phyloP scores from a whole-genome alignment of 2,329 filamentous ascomycete genomes.

The Ilyonectria destructans region DNA sequence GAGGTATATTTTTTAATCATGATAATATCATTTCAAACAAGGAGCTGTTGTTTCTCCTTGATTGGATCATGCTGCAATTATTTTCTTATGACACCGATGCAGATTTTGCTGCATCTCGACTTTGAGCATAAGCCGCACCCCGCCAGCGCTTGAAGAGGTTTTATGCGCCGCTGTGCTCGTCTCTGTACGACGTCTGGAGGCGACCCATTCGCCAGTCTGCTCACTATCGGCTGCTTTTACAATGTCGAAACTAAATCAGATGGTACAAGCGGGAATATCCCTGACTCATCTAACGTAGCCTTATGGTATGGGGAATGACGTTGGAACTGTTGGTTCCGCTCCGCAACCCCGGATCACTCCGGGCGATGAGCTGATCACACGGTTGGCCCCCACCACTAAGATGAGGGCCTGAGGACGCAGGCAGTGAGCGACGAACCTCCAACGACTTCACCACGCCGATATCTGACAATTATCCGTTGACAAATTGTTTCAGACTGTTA shows the following conservation, averaged over 20 bases:
- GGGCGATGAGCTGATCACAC: conserved; percentile 4
- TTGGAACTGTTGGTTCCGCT: background rate
- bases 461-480: no score
- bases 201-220: no score
- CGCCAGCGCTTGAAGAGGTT: no score
- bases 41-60: background rate
- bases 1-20: conserved; percentile 25
- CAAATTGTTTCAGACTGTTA: background rate
- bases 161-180: no score
- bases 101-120: background rate
- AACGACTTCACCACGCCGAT: background rate
- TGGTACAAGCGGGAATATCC: no score
- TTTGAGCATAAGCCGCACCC: no score
- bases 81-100: background rate
- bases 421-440: background rate
- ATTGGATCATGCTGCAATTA: background rate
- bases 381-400: background rate
- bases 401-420: background rate
- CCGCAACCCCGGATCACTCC: background rate
- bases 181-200: no score
- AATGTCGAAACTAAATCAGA: no score
- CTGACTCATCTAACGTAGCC: background rate
- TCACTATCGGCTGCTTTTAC: no score
- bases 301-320: background rate
- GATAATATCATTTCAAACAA: conserved; percentile 12